A percentile compares a stretch with the other conserved stretches of the same genome.
Conservation (phyloP, 345 rosid species). For the Melastoma malabathricum region DNA sequence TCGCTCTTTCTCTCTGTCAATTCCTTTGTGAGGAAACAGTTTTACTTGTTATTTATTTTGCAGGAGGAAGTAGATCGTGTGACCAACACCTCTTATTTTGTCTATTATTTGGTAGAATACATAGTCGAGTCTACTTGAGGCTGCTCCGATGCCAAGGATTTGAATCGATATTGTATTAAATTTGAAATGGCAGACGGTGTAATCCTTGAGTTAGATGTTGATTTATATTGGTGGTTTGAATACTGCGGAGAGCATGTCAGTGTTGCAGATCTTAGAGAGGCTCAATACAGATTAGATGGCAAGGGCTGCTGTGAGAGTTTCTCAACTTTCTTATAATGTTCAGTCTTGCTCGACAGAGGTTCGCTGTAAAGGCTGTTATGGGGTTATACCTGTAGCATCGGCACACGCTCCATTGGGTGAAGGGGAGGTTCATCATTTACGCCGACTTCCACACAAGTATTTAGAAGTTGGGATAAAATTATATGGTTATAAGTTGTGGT, state of each 20-base stretch:
- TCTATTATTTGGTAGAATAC: no score
- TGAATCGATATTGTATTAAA: background rate
- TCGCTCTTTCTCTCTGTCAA: constrained; percentile 3
- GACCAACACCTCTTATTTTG: no score
- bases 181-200: constrained; percentile 3
- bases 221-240: constrained; percentile 58
- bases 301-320: constrained; percentile 83
- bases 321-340: background rate
- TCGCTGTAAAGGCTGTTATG: background rate
- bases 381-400: background rate
- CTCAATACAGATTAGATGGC: constrained; percentile 47
- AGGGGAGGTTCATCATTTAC: no score
- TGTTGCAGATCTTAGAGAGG: constrained; percentile 82
- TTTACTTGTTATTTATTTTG: constrained; percentile 3
- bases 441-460: no score
- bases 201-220: background rate
- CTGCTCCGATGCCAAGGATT: background rate
- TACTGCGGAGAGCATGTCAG: constrained; percentile 87
- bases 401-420: no score
- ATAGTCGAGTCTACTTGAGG: no score
- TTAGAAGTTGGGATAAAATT: no score
- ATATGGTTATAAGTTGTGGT: no score
- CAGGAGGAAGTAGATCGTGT: constrained; percentile 50
- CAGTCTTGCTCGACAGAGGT: background rate
- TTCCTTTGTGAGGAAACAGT: background rate